Conservation (phyloP, 1,284 basidiomycete species). For the Cutaneotrichosporon curvatum region DNA sequence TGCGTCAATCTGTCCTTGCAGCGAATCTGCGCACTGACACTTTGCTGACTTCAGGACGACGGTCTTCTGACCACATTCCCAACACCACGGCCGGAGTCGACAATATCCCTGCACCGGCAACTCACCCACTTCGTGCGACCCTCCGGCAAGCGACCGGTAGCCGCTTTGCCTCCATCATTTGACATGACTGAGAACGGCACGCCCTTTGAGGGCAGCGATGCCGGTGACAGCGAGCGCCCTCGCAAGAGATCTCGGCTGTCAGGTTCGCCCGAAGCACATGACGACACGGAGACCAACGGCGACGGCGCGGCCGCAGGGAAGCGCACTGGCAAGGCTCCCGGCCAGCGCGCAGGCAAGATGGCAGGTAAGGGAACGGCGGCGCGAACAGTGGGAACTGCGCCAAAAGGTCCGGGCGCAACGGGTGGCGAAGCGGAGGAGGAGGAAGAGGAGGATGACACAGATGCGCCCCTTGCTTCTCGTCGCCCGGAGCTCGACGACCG, state of each 20-base stretch:
- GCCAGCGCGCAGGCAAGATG: conserved; percentile 20
- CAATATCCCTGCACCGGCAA: conserved; percentile 61
- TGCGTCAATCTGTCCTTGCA: conserved; percentile 46
- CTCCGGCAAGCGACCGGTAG: conserved; percentile 34
- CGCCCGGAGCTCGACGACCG: conserved; percentile 35
- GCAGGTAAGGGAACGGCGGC: conserved; percentile 13
- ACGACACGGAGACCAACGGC: conserved; percentile 15
- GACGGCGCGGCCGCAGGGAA: conserved; percentile 16
- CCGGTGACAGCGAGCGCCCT: conserved; percentile 27
- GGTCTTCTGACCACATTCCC: conserved; percentile 66
- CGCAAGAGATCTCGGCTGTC: conserved; percentile 14
- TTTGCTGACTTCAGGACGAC: conserved; percentile 54
- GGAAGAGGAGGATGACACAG: conserved; percentile 32
- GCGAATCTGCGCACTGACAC: not conserved
- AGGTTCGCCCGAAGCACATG: conserved; percentile 2
- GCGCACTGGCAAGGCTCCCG: conserved; percentile 14
- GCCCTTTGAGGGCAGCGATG: conserved; percentile 13
- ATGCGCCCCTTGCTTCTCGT: conserved; percentile 27
- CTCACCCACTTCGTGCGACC: conserved; percentile 50
- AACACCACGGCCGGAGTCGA: conserved; percentile 62
- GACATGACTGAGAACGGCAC: conserved; percentile 26
- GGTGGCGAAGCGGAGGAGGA: conserved; percentile 14
- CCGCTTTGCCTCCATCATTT: conserved; percentile 22
- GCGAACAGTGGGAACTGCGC: conserved; percentile 1
- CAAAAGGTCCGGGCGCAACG: not conserved